Base-by-base conservation (phyloP, 2,329 filamentous ascomycete genomes). In the Penicillium digitatum region DNA sequence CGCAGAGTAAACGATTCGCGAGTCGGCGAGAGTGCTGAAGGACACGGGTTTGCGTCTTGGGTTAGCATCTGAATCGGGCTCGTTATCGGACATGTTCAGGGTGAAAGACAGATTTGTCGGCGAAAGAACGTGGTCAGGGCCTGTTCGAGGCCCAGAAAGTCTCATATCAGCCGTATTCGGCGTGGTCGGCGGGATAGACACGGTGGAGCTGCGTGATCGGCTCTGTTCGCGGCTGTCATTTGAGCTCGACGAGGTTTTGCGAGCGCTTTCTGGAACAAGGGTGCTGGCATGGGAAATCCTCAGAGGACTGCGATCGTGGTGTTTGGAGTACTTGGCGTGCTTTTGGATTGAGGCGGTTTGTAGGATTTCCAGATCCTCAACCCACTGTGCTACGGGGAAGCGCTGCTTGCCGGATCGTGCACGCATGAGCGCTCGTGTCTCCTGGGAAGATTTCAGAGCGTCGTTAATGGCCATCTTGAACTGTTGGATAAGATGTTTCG, bases 361-460 rank as follows among this genome's bases (percentile, higher is more conserved):
- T 22, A 87, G 76, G 29, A 81, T 82, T 58, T 86, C 84, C 4
- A 87, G 74, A 59, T 84, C 82, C 63, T 86, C 81, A 48, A 86
- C 78, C 85, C 85, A 87, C 65, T 87, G 83, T 6, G 81, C 82
- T 20, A 87, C 83, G 12, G 85, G 85, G 73, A 87, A 87, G 39
- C 85, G 78, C 64, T 87, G 85, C 62, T 83, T 83, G 2, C 82
- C 83, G 35, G 83, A 85, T 58, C 82, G 77, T 37, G 84, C 85
- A 68, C 85, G 78, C 85, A 87, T 87, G 63, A 81, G 75, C 1
- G 81, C 81, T 50, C 85, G 76, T 24, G 73, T 72, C 62, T 81
- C 81, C 18, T 81, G 3, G 82, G 85, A 53, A 7, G 42, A 44
- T 44, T 77, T 80, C 40, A 87, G 69, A 1, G 85, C 85, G 51